Evolutionary conservation across 1,284 basidiomycete species (phyloP).

Genomic region (Prillingera fragicola): DNA sequence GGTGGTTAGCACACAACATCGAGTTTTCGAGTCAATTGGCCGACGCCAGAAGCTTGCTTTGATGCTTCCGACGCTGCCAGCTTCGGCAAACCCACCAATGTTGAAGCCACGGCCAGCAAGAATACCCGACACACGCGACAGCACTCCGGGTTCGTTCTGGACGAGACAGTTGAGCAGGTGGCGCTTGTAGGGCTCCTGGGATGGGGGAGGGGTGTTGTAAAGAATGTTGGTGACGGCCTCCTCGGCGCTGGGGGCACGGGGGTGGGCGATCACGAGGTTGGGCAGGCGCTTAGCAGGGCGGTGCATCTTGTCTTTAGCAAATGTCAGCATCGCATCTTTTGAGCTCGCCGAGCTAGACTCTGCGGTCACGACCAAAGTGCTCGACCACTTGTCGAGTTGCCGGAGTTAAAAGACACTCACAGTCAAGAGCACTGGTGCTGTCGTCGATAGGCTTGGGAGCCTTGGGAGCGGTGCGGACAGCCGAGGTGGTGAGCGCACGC

Average conservation of each 20-base stretch:
- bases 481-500: conserved; percentile 16
- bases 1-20: too few relatives aligned
- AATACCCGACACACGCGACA: conserved; percentile 95
- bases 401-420: too few relatives aligned
- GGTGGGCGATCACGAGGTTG: conserved; percentile 32
- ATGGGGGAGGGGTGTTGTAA: conserved; percentile 92
- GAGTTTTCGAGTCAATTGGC: too few relatives aligned
- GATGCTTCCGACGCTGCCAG: background rate
- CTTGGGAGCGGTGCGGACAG: conserved; percentile 4
- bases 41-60: too few relatives aligned
- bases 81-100: conserved; percentile 53
- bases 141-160: conserved; percentile 97
- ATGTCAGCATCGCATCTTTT: background rate
- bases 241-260: conserved; percentile 61
- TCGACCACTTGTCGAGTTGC: conserved; percentile 14
- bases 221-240: conserved; percentile 93
- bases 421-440: conserved; percentile 89
- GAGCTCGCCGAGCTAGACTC: background rate
- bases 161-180: conserved; percentile 98
- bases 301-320: conserved; percentile 45
- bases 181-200: conserved; percentile 90
- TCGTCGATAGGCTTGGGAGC: conserved; percentile 63
- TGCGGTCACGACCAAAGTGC: too few relatives aligned
- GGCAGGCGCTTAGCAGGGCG: conserved; percentile 37
- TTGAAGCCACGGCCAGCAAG: conserved; percentile 97